Evolutionary conservation across 148 eudicot species (phyloP), one percentile per base, ranked within the genome.

Genomic region (Oxyria digyna): DNA sequence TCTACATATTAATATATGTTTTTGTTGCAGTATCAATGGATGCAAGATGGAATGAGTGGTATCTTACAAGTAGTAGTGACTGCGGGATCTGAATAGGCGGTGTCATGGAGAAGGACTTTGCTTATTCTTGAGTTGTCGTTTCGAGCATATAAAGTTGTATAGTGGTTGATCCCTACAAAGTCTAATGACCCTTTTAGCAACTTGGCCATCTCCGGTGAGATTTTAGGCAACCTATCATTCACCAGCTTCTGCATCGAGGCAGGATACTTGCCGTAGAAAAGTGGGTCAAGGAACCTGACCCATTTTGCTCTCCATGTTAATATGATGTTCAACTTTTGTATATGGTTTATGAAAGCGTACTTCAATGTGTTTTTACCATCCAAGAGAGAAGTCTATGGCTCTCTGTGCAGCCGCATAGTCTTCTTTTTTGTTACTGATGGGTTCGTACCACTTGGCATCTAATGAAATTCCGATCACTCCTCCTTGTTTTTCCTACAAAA

Each of bases 281-380:
- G 87, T 35, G 98, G 98, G 82, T 90, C 97, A 64, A 93, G 90
- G 72, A 93, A 89, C 98, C 98, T 93, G 87, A 72, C 59, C 74
- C 67, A 79, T 54, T 31, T 29, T 46, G 52, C 20, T 18, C 23
- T 20, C 23, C 20, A 48, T n/a, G 10, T 17, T 48, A 38, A 1
- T 45, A 2, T 45, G 17, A 45, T 5, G 18, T 45, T 17, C 21
- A 12, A 45, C 15, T 14, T 38, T 0, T 1, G 7, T 38, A 5
- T 20, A 2, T 3, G n/a, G 0, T 45, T 45, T 4, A 2, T 13
- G 50, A 14, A 45, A n/a, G n/a, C n/a, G 50, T 35, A 45, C 20
- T 14, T 45, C 50, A 38, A 38, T n/a, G 57, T 64, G 67, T 1
- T 79, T 87, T 81, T 87, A 91, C 97, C 98, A 92, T 78, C 90